Evolutionary conservation across 495 filamentous ascomycete species (phyloP), one percentile per base, ranked within the genome.

Genomic region (Penicillium soppii): DNA sequence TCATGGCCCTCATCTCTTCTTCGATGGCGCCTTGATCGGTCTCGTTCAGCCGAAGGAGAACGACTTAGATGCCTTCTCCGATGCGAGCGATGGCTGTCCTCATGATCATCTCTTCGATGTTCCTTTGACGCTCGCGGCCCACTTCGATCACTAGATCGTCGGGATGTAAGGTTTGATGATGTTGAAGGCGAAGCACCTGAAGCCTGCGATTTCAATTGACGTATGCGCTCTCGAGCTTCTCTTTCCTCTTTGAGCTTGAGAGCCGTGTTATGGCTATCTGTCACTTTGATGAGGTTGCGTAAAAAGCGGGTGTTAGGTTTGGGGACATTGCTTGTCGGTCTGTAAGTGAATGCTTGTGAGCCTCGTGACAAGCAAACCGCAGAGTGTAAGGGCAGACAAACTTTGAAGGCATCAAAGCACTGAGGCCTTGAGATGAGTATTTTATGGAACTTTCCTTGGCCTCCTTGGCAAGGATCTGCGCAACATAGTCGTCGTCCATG

Each of bases 231-330:
- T 75, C 84, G 61, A 53, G 81, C 70, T 33, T 86, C 83, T 44
- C 76, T 82, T 32, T 85, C 83, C 64, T 97, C 92, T 56, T 87
- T 96, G 0, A 85, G 89, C 33, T 86, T 81, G 46, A 97, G 74
- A 5, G 91, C 88, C 10, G 89, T 82, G 79, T 98, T 98, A 68
- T 98, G 94, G 44, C 57, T 89, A 52, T 94, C 88, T 1, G 90
- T 92, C 49, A 95, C 87, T 50, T 85, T 86, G 56, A 98, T 88
- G 44, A 97, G 88, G 55, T 94, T 89, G 21, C 85, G 82, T 10
- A 98, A 74, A 57, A 97, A 97, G 36, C 89, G 77, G 0, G 88
- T 96, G 58, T 98, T 97, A 12, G 92, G 90, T 59, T 91, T 96
- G 3, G 90, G 90, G 44, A 90, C 89, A 59, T 81, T 81, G 21